phyloP scores from a whole-genome alignment of 2,329 filamentous ascomycete species.

The Penicillium sp. region DNA sequence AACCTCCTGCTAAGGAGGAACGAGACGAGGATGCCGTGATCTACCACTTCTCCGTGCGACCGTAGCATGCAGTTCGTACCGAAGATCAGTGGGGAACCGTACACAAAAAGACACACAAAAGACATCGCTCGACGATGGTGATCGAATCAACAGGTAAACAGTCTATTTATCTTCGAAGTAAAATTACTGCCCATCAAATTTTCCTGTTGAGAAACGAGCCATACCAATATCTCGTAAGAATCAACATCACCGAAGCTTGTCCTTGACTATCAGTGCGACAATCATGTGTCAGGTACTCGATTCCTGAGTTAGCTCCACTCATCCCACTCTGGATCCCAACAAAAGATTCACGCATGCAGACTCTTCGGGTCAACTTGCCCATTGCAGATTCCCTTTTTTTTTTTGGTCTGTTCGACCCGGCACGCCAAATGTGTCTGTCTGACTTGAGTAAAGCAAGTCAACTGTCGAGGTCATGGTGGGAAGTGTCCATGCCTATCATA shows the following conservation, averaged over 20 bases:
- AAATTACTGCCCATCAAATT: neutral
- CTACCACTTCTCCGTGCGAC: constrained; percentile 11
- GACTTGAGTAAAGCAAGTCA: neutral
- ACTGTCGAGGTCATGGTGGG: no score
- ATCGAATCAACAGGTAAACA: neutral
- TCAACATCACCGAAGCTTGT: neutral
- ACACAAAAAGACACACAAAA: neutral
- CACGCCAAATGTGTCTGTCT: neutral
- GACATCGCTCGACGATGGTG: neutral
- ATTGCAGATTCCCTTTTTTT: neutral
- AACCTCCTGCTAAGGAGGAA: neutral
- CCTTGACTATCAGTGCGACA: neutral
- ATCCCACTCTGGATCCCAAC: constrained; percentile 27
- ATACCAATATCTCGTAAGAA: no score
- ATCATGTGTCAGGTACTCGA: neutral
- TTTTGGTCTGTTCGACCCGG: neutral
- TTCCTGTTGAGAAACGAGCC: no score
- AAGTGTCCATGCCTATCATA: neutral
- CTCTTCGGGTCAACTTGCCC: constrained; percentile 2
- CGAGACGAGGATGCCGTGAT: constrained; percentile 1
- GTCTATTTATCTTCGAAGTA: neutral
- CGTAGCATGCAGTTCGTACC: constrained; percentile 11
- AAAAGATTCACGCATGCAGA: constrained; percentile 8
- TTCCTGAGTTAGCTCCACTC: constrained; percentile 16
- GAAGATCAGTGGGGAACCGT: constrained; percentile 18